Conservation (phyloP, 176 grass and related monocot genomes). For the Metroxylon sagu region DNA sequence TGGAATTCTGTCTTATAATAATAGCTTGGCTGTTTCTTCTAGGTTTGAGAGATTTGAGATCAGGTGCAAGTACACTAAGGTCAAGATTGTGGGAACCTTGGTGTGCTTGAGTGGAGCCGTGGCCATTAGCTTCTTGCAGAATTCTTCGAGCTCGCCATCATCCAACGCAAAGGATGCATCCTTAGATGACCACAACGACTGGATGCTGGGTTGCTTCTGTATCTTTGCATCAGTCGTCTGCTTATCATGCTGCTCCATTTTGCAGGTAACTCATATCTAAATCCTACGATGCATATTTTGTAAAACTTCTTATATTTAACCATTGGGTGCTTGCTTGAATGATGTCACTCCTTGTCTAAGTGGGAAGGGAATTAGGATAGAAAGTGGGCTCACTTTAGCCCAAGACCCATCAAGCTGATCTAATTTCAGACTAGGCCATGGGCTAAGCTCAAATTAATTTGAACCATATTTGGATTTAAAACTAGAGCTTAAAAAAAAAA, state of each 20-base stretch:
- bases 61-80: slow-evolving; percentile 47
- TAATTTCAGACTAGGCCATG: too few relatives aligned
- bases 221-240: slow-evolving; percentile 27
- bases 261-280: slow-evolving; percentile 32
- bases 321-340: too few relatives aligned
- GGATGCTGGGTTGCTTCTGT: slow-evolving; percentile 52
- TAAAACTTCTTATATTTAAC: too few relatives aligned
- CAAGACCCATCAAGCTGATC: too few relatives aligned
- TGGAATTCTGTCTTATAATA: neutral
- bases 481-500: too few relatives aligned
- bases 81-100: slow-evolving; percentile 49
- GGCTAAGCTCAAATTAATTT: too few relatives aligned
- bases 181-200: slow-evolving; percentile 20
- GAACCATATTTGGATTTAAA: too few relatives aligned
- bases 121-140: slow-evolving; percentile 52
- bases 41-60: slow-evolving; percentile 59
- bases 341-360: too few relatives aligned
- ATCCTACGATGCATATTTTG: too few relatives aligned
- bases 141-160: slow-evolving; percentile 8
- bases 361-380: too few relatives aligned
- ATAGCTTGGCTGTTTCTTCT: neutral
- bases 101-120: slow-evolving; percentile 53
- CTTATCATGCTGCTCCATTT: slow-evolving; percentile 33
- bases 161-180: neutral
- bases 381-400: too few relatives aligned